These are phyloP conservation scores for Umbelopsis ramanniana DNA, from an alignment of 192 early-diverging fungal species.

Conservation along the genomic window DNA sequence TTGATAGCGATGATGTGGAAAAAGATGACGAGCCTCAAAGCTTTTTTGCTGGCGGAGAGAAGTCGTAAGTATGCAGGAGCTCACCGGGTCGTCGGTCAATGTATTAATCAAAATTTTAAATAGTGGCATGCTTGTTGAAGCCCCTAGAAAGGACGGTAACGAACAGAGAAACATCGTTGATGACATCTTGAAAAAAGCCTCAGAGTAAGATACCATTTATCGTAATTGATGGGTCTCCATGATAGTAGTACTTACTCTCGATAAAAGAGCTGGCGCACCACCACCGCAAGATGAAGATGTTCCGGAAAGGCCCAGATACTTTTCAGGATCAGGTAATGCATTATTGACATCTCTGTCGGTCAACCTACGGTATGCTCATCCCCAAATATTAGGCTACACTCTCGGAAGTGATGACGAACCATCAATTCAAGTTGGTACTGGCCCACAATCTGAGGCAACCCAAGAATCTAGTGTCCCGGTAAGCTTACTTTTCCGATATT, in stretches of 20 bases:
- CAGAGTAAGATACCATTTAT: slow-evolving; percentile 50
- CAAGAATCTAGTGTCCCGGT: slow-evolving; percentile 9
- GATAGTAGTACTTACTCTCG: not conserved
- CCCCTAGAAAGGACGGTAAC: slow-evolving; percentile 44
- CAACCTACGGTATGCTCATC: too few species aligned
- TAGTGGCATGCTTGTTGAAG: slow-evolving; percentile 56
- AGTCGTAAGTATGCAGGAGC: slow-evolving; percentile 70
- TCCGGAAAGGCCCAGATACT: slow-evolving; percentile 28
- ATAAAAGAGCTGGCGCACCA: slow-evolving; percentile 31
- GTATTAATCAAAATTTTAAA: not conserved
- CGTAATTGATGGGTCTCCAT: not conserved
- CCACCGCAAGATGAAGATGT: slow-evolving; percentile 21
- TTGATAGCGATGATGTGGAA: slow-evolving; percentile 39
- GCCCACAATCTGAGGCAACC: slow-evolving; percentile 6
- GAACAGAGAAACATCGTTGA: slow-evolving; percentile 65
- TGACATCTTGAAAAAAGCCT: slow-evolving; percentile 80
- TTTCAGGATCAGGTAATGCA: slow-evolving; percentile 41
- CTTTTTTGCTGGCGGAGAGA: slow-evolving; percentile 94
- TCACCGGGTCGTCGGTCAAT: not conserved
- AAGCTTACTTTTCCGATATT: not conserved
- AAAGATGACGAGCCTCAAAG: slow-evolving; percentile 65
- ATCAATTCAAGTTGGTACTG: slow-evolving; percentile 29
- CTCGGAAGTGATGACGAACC: slow-evolving; percentile 60
- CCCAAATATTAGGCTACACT: slow-evolving; percentile 33
- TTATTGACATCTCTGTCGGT: not conserved